Base-by-base conservation (phyloP, 2,329 filamentous ascomycete species). In the Diaporthe citrichinensis region DNA sequence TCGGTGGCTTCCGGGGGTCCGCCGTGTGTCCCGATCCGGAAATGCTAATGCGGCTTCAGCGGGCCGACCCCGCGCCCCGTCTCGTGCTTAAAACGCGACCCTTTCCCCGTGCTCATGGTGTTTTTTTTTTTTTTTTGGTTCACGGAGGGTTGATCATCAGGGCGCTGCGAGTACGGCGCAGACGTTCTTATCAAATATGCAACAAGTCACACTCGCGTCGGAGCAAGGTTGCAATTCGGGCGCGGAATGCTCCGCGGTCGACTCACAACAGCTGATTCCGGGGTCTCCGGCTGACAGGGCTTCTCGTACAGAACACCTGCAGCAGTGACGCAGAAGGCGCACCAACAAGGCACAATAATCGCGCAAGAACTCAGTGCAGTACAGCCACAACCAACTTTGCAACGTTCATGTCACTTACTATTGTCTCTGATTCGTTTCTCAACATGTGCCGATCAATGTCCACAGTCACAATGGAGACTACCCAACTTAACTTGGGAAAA, bases 1-100 rank as follows among this genome's bases (percentile, higher is more conserved):
- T 68, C 65, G 65, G 65, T 68, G 65, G 28, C 46, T 68, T 68
- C 65, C 65, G 65, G 65, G 65, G 46, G 44, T 39, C 31, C 14
- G 62, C 46, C 31, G 62, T 28, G 65, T 39, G 12, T 53, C 31
- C 62, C 23, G 65, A 68, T 28, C 31, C 65, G 46, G 44, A 36
- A 68, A 36, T 53, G 31, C 62, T 53, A 9, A 15, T 28, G 44
- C 31, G 62, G 44, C n/a, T 68, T 39, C 31, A 39, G 65, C 46
- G 65, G 65, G 65, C 65, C 65, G 46, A 25, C 65, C 65, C 46
- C 65, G 65, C 65, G 65, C 46, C 34, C 31, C 65, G 39, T 65
- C 59, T 58, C 58, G 53, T 55, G 25, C 31, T 23, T 14, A 14
- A 53, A 34, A 41, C 46, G 65, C 31, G 46, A 53, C 46, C 34